Conservation (phyloP, 345 rosid species). For the Aurinia saxatilis region DNA sequence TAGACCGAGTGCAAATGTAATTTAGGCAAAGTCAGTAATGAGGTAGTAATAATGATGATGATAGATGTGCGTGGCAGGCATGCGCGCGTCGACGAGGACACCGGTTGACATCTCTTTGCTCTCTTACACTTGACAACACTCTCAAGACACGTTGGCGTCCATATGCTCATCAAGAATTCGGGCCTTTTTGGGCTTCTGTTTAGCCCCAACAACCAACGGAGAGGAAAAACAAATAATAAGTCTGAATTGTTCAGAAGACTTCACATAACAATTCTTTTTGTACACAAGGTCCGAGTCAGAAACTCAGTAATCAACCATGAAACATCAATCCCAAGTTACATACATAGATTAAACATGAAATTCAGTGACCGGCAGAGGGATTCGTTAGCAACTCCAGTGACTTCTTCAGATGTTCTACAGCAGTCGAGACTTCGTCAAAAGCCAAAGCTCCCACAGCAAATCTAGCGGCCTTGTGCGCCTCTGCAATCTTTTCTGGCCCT, state of each 20-base stretch:
- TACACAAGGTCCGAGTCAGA: slow-evolving; percentile 1
- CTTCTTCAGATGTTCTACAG: slow-evolving; percentile 70
- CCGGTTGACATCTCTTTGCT: slow-evolving; percentile 19
- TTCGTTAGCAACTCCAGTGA: slow-evolving; percentile 67
- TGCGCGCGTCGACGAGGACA: slow-evolving; percentile 18
- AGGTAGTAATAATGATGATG: neutral
- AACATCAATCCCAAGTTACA: neutral
- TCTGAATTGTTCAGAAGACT: neutral
- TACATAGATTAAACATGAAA: slow-evolving; percentile 3
- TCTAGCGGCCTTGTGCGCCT: slow-evolving; percentile 96
- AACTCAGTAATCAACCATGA: neutral
- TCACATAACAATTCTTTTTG: slow-evolving; percentile 13
- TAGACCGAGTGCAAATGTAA: slow-evolving; percentile 8
- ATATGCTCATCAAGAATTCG: neutral
- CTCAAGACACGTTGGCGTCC: slow-evolving; percentile 20
- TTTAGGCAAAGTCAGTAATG: neutral
- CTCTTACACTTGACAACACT: slow-evolving; percentile 17
- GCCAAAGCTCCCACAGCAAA: slow-evolving; percentile 97
- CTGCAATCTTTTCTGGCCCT: slow-evolving; percentile 77
- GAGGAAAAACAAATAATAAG: no score
- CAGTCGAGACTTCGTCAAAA: slow-evolving; percentile 83
- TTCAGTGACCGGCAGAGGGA: slow-evolving; percentile 27
- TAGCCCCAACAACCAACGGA: no score
- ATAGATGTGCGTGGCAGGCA: slow-evolving; percentile 28
- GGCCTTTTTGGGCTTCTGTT: neutral